These are phyloP conservation scores for Naumovozyma baii DNA, from an alignment of 805 yeast species.

Conservation along the genomic window DNA sequence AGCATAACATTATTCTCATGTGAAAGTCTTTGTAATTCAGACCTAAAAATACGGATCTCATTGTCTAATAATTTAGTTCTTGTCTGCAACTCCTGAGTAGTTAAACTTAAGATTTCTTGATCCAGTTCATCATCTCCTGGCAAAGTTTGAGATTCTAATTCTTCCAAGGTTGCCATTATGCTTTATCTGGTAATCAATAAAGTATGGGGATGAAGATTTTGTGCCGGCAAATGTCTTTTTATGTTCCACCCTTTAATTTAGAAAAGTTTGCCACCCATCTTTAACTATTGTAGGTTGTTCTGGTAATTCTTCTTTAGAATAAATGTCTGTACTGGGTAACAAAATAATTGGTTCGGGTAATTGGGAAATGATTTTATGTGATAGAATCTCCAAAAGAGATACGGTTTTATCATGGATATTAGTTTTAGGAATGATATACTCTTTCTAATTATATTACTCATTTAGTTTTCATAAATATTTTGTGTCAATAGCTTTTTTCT, in stretches of 20 bases:
- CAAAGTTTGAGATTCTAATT: conserved; percentile 46
- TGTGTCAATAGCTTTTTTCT: too few relatives aligned
- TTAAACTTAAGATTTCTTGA: conserved; percentile 65
- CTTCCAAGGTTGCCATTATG: conserved; percentile 76
- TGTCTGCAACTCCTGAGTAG: conserved; percentile 75
- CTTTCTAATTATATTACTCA: too few relatives aligned
- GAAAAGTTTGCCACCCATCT: background rate
- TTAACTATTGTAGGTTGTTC: too few relatives aligned
- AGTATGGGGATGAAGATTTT: background rate
- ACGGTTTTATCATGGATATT: too few relatives aligned
- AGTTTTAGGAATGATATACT: too few relatives aligned
- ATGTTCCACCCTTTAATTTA: background rate
- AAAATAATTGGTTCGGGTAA: too few relatives aligned
- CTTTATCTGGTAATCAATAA: background rate
- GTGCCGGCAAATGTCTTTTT: too few relatives aligned
- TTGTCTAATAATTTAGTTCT: conserved; percentile 84
- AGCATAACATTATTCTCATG: conserved; percentile 91
- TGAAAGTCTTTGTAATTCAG: conserved; percentile 79
- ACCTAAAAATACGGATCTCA: conserved; percentile 88
- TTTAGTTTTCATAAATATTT: too few relatives aligned
- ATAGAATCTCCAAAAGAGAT: too few relatives aligned
- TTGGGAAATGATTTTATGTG: too few relatives aligned
- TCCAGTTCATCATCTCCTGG: conserved; percentile 55
- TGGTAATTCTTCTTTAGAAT: too few relatives aligned
- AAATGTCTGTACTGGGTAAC: too few relatives aligned